Base-by-base conservation (phyloP, 305 asterid species). In the Salvia sclarea region DNA sequence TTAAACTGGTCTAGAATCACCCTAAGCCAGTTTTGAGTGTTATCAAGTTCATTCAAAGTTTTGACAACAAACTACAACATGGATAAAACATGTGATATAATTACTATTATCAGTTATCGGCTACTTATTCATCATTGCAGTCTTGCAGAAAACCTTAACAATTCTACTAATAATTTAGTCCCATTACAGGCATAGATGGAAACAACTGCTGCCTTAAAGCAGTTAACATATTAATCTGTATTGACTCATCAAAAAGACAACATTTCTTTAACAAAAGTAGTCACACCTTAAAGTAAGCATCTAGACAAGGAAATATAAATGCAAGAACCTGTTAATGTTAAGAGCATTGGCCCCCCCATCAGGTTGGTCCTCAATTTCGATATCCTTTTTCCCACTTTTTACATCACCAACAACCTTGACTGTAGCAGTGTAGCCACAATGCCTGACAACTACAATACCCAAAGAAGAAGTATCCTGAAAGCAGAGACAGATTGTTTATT, bases 271-370 rank as follows among this genome's bases (percentile, higher is more conserved):
- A 18, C 28, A 33, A 72, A 64, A 35, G 66, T 64, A 74, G 47
- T 55, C 50, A 50, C 16, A 69, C 72, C 63, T 76, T 50, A 47
- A 45, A 12, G 41, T n/a, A 22, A 38, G 66, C 58, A 48, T 68
- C 58, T 40, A 16, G 60, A 56, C 56, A 77, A 74, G 70, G 57
- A 71, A 59, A 75, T 60, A 40, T 30, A 68, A 16, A 31, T 40
- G 60, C 24, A 6, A 25, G 64, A 72, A 95, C 99, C 98, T 92
- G 86, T 88, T 95, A 82, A 92, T 72, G 71, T 90, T 95, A 54
- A 95, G 97, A 54, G 97, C 95, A 79, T 90, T 92, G 40, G 95
- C 97, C 52, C 99, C 99, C 61, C 99, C 99, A 70, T 88, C 95
- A 12, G 84, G 84, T 81, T 90, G 97, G 66, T 95, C 98, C 75